phyloP scores from a whole-genome alignment of 1,139 yeast genomes.

The Yamadazyma kanchanaburiensis region DNA sequence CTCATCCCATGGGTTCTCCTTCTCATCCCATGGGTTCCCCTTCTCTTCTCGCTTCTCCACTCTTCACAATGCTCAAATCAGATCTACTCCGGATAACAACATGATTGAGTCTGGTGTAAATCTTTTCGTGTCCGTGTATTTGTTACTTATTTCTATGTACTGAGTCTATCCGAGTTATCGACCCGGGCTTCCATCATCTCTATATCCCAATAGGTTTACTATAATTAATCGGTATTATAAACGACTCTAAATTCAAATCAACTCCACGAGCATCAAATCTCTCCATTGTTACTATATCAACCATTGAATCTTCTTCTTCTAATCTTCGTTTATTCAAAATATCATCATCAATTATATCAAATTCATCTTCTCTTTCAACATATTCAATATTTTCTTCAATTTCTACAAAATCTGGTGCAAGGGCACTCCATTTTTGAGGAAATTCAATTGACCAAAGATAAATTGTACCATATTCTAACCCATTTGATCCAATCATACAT shows the following conservation, averaged over 20 bases:
- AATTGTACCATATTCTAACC: constrained; percentile 79
- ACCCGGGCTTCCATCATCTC: no score
- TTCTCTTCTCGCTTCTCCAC: no score
- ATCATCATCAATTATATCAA: constrained; percentile 72
- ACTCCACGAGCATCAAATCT: constrained; percentile 68
- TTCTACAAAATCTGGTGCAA: constrained; percentile 96
- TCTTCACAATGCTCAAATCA: no score
- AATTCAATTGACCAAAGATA: constrained; percentile 81
- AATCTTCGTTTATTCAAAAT: constrained; percentile 56
- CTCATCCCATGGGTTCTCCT: no score
- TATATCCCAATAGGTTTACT: constrained; percentile 13
- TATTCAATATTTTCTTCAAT: constrained; percentile 90
- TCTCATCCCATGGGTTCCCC: no score
- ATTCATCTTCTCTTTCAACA: constrained; percentile 87
- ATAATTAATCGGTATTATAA: constrained; percentile 44
- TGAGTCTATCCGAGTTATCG: no score
- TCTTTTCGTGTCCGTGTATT: no score
- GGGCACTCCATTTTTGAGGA: constrained; percentile 94
- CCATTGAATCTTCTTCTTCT: constrained; percentile 65
- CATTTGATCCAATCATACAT: constrained; percentile 82
- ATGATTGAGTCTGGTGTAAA: no score
- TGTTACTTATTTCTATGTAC: no score
- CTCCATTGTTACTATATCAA: constrained; percentile 68
- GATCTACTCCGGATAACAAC: no score
- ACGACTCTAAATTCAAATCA: constrained; percentile 35